Percentiles rank a stretch among this genome's conserved stretches.
Conservation (phyloP, 2,329 filamentous ascomycete species). For the Trichoderma lentiforme region DNA sequence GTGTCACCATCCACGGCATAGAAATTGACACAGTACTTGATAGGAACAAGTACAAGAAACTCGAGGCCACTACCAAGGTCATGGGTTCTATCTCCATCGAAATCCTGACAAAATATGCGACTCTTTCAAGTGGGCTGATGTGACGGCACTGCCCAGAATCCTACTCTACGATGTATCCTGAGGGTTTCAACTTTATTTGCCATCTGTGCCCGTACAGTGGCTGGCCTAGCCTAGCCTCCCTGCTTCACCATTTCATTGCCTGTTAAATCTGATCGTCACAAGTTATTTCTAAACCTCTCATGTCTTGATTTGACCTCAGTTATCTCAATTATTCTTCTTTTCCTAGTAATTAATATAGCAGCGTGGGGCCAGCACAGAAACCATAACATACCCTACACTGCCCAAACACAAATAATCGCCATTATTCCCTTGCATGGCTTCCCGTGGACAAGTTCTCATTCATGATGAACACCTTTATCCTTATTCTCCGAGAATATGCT, state of each 20-base stretch:
- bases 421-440: neutral
- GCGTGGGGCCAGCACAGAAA: neutral
- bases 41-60: too few relatives aligned
- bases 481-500: neutral
- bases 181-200: neutral
- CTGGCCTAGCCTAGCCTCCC: neutral
- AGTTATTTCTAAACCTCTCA: neutral
- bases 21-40: too few relatives aligned
- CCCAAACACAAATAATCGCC: neutral
- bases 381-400: neutral
- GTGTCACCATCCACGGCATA: too few relatives aligned
- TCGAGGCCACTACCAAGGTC: neutral
- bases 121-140: neutral
- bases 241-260: neutral
- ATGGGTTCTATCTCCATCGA: neutral
- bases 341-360: neutral
- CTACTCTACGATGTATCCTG: neutral
- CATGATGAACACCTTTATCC: neutral
- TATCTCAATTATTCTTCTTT: neutral
- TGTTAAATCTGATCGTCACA: neutral
- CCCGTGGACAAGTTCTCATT: neutral
- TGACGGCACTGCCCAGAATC: neutral
- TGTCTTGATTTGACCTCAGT: neutral
- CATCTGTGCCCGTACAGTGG: neutral
- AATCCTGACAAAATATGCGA: neutral